Base-by-base conservation (phyloP, 1,284 basidiomycete genomes). In the Coniferiporia sulphurascens region DNA sequence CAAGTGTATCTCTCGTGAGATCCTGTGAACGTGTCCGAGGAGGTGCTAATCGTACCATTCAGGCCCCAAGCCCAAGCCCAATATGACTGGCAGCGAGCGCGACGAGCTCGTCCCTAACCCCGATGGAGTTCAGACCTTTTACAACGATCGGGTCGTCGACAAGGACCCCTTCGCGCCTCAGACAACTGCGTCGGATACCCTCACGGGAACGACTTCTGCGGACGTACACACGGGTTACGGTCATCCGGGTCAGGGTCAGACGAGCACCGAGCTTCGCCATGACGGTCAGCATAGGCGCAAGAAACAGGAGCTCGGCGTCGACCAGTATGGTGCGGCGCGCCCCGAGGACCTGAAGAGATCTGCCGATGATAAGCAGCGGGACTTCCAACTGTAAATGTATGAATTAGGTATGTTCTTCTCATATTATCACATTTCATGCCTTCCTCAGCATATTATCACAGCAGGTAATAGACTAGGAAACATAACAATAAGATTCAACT, bases 171-270 rank as follows among this genome's bases (percentile, higher is more conserved):
- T 48, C 38, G 64, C 63, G 6, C 22, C 41, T 12, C 60, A 50
- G 7, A 62, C 65, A 4, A 38, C 48, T n/a, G 62, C 64, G 2
- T 48, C 21, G 7, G 65, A 67, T 55, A 66, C 67, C 6, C 48
- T 68, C 15, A 63, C 59, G 6, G 64, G 66, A 13, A 70, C 71
- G 43, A 74, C 73, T 35, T 74, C 73, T 13, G 53, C 66, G 53
- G 70, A 72, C 62, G 70, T 75, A n/a, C 61, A 73, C 62, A 44
- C 43, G 22, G 68, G 70, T 12, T 55, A 68, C 36, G 73, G 74
- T 3, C 66, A 69, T 58, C 74, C 74, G 15, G 65, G 64, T n/a
- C 41, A 62, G 10, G 72, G 72, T 13, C 63, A 67, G 69, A 69
- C 67, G 44, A 72, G 71, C 56, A 59, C 65, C 21, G 73, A 74